These are phyloP conservation scores for Endocladia muricata DNA, from an alignment of 31 red algal genomes.

Conservation along the genomic window DNA sequence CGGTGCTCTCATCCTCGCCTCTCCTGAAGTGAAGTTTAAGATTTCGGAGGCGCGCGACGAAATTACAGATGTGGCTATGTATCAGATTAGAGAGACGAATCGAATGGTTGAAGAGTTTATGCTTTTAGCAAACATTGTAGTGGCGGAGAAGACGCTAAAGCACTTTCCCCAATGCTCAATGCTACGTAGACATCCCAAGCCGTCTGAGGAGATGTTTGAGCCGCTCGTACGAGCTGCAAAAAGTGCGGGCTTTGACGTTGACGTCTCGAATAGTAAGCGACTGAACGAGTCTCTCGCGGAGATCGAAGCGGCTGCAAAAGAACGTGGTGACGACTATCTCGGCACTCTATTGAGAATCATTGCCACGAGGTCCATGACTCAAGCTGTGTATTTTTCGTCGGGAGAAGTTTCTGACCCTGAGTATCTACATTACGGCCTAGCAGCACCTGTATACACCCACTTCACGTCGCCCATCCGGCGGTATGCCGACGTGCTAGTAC, in stretches of 20 bases:
- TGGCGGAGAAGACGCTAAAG: conserved; percentile 73
- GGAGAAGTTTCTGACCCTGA: conserved; percentile 75
- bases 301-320: conserved; percentile 51
- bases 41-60: conserved; percentile 72
- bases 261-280: conserved; percentile 81
- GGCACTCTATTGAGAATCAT: conserved; percentile 83
- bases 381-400: conserved; percentile 94
- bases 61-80: conserved; percentile 72
- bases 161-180: conserved; percentile 89
- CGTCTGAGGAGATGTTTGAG: conserved; percentile 92
- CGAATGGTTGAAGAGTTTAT: conserved; percentile 97
- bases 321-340: conserved; percentile 61
- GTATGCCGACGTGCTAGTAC: conserved; percentile 97
- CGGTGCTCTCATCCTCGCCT: conserved; percentile 85
- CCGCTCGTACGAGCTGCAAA: conserved; percentile 68
- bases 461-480: conserved; percentile 98
- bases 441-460: conserved; percentile 90
- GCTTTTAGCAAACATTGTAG: conserved; percentile 91
- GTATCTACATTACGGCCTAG: conserved; percentile 96
- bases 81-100: conserved; percentile 82
- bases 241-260: conserved; percentile 64
- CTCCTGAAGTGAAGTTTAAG: conserved; percentile 94
- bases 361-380: conserved; percentile 94
- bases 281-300: conserved; percentile 79
- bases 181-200: conserved; percentile 85